These are phyloP conservation scores for Lanmaoa pseudosensibilis DNA, from an alignment of 768 basidiomycete genomes.

Conservation along the genomic window DNA sequence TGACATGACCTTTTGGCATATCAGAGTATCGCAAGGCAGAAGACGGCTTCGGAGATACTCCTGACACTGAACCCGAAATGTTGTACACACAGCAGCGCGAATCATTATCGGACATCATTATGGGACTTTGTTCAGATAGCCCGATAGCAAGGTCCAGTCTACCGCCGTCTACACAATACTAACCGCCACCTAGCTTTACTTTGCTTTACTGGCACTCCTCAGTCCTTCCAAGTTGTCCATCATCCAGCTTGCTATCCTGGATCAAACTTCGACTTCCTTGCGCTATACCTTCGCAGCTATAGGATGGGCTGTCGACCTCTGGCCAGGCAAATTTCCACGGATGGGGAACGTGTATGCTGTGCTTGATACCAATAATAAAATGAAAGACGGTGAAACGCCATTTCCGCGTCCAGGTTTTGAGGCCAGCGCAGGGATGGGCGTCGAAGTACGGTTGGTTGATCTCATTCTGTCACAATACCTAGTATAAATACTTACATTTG, in stretches of 20 bases:
- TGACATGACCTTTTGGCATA: neutral
- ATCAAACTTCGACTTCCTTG: slow-evolving; percentile 26
- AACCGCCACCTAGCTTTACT: slow-evolving; percentile 24
- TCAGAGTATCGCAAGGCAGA: slow-evolving; percentile 25
- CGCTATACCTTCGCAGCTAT: slow-evolving; percentile 23
- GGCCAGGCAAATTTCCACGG: slow-evolving; percentile 18
- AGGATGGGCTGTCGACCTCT: slow-evolving; percentile 1
- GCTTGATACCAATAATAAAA: slow-evolving; percentile 20
- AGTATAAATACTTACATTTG: neutral
- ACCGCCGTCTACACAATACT: neutral
- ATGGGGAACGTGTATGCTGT: slow-evolving; percentile 26
- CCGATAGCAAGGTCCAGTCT: slow-evolving; percentile 15
- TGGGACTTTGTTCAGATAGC: slow-evolving; percentile 13
- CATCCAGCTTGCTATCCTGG: slow-evolving; percentile 31
- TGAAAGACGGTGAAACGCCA: slow-evolving; percentile 26
- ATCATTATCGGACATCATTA: slow-evolving; percentile 6
- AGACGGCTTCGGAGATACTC: slow-evolving; percentile 17
- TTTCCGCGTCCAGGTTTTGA: slow-evolving; percentile 26
- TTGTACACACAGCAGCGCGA: slow-evolving; percentile 9
- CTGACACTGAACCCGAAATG: slow-evolving; percentile 10
- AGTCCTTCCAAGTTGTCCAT: slow-evolving; percentile 29
- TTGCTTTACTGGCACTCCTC: slow-evolving; percentile 28
- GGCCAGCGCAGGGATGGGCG: slow-evolving; percentile 9
- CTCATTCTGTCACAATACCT: neutral
- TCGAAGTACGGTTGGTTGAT: slow-evolving; percentile 21